phyloP scores from a whole-genome alignment of 2,329 filamentous ascomycete genomes.

The Byssoonygena ceratinophila region DNA sequence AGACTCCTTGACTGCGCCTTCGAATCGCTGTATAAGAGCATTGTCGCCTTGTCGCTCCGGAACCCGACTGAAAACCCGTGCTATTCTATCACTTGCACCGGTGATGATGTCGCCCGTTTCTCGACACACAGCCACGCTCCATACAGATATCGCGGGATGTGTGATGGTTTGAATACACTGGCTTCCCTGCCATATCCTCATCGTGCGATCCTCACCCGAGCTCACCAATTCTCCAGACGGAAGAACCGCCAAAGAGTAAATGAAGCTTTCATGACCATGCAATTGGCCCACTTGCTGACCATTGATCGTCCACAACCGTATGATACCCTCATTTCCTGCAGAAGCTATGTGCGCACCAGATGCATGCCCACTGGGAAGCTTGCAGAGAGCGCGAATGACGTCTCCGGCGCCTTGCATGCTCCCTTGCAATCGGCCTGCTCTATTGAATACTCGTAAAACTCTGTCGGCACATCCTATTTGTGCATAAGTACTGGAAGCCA shows the following conservation, averaged over 20 bases:
- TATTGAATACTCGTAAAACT: slow-evolving; percentile 70
- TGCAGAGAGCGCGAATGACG: slow-evolving; percentile 78
- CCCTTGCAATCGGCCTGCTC: slow-evolving; percentile 51
- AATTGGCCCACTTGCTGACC: slow-evolving; percentile 68
- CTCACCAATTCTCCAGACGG: slow-evolving; percentile 83
- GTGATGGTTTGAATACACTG: slow-evolving; percentile 92
- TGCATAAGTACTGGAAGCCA: background rate
- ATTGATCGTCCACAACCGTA: slow-evolving; percentile 75
- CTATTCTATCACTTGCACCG: slow-evolving; percentile 77
- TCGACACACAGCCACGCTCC: slow-evolving; percentile 73
- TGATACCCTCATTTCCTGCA: slow-evolving; percentile 81
- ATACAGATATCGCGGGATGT: slow-evolving; percentile 92
- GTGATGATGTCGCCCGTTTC: slow-evolving; percentile 88
- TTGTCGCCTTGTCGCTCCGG: slow-evolving; percentile 58
- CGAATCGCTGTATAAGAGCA: slow-evolving; percentile 61
- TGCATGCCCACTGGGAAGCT: slow-evolving; percentile 61
- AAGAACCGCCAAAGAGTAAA: slow-evolving; percentile 70
- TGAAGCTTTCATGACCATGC: slow-evolving; percentile 84
- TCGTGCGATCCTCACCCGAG: slow-evolving; percentile 85
- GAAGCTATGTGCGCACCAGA: slow-evolving; percentile 89
- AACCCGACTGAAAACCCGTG: slow-evolving; percentile 71
- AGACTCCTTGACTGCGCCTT: slow-evolving; percentile 69
- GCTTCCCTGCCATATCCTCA: slow-evolving; percentile 72
- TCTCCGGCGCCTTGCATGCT: slow-evolving; percentile 63
- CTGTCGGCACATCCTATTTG: slow-evolving; percentile 68